Percentiles rank a stretch among this genome's conserved stretches.
Conservation (phyloP, 257 asterid genomes). For the Misopates orontium region DNA sequence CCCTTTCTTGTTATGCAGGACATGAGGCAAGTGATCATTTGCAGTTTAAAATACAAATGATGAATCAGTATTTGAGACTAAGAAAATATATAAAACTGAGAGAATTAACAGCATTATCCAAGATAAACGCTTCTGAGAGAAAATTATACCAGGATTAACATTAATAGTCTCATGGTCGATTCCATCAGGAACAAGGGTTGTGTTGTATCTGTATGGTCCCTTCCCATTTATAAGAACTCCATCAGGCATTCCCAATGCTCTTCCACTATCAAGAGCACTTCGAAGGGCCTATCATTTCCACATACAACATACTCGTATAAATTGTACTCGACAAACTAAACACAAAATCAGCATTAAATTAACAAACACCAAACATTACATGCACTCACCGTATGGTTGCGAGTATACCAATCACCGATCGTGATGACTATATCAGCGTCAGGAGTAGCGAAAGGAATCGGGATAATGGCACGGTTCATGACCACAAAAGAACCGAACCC, state of each 20-base stretch:
- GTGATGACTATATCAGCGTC: constrained; percentile 80
- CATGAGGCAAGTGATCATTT: no score
- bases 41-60: no score
- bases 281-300: constrained; percentile 57
- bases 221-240: constrained; percentile 96
- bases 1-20: no score
- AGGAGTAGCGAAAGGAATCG: constrained; percentile 70
- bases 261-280: constrained; percentile 65
- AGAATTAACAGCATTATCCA: background rate
- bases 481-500: constrained; percentile 80
- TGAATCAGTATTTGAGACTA: background rate
- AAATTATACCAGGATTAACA: constrained; percentile 78
- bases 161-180: constrained; percentile 70
- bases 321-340: background rate
- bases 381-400: constrained; percentile 64
- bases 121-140: background rate
- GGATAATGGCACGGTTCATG: constrained; percentile 60
- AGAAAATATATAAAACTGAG: no score
- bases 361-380: constrained; percentile 7
- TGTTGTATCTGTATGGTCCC: constrained; percentile 89
- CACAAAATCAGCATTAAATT: constrained; percentile 17
- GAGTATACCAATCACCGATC: constrained; percentile 94
- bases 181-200: constrained; percentile 81
- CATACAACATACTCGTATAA: background rate
- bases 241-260: constrained; percentile 82